Conservation (phyloP, 179 eudicot genomes). For the Beta macrorhiza region DNA sequence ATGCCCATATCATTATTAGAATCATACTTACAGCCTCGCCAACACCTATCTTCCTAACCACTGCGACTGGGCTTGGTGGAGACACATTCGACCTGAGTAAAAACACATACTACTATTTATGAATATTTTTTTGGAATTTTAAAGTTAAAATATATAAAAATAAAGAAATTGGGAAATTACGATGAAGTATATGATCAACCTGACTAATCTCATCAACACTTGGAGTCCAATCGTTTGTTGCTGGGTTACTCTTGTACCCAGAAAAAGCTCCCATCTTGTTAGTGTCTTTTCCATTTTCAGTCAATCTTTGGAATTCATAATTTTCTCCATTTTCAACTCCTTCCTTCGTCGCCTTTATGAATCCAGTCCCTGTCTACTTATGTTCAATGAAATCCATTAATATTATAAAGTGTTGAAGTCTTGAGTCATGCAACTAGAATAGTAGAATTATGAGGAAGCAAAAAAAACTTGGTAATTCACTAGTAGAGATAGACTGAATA, state of each 20-base stretch:
- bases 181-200: conserved; percentile 1
- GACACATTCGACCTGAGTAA: conserved; percentile 11
- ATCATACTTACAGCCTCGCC: not conserved
- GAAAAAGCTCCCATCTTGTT: conserved; percentile 4
- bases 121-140: no score
- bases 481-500: no score
- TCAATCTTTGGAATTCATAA: conserved; percentile 25
- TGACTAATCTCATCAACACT: conserved; percentile 30
- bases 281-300: conserved; percentile 22
- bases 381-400: not conserved
- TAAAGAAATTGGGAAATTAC: not conserved
- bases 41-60: conserved; percentile 22
- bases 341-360: conserved; percentile 44
- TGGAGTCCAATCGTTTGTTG: conserved; percentile 71
- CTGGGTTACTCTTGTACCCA: conserved; percentile 50
- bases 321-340: conserved; percentile 28
- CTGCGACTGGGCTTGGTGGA: conserved; percentile 49
- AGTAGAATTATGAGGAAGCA: no score
- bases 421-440: no score
- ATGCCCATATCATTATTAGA: no score
- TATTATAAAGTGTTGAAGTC: no score
- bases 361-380: conserved; percentile 67
- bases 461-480: no score
- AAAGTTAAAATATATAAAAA: no score
- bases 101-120: not conserved